Conservation (phyloP, 352 stramenopile species). For the Pythium grandisporangium region DNA sequence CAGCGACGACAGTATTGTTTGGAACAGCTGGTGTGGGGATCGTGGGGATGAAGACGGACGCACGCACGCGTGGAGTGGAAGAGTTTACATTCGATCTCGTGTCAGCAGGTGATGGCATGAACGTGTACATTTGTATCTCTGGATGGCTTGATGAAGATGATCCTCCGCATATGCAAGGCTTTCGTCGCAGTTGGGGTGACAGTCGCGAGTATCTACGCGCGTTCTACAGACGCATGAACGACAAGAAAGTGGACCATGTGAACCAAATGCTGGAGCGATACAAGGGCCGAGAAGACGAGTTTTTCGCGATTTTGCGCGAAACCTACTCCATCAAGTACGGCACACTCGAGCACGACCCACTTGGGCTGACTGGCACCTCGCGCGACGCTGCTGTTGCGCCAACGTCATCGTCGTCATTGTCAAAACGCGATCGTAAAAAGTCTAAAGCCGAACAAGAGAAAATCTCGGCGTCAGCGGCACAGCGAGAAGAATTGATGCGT, state of each 20-base stretch:
- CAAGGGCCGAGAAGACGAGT: conserved; percentile 76
- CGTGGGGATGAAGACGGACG: conserved; percentile 74
- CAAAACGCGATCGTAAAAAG: too few relatives aligned
- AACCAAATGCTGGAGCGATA: conserved; percentile 76
- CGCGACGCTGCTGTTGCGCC: conserved; percentile 1
- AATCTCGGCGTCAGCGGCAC: too few relatives aligned
- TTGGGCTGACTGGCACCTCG: conserved; percentile 26
- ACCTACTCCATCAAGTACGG: conserved; percentile 45
- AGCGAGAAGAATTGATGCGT: conserved; percentile 34
- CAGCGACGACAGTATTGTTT: conserved; percentile 71
- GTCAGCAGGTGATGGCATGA: conserved; percentile 74
- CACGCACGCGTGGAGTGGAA: conserved; percentile 58
- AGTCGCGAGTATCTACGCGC: conserved; percentile 67
- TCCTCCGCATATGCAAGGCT: conserved; percentile 31
- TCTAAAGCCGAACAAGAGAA: too few relatives aligned
- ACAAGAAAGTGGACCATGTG: conserved; percentile 71
- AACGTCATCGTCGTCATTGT: background rate
- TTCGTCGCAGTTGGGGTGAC: conserved; percentile 69
- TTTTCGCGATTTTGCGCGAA: conserved; percentile 59
- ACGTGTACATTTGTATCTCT: conserved; percentile 83
- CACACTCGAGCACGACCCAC: conserved; percentile 26
- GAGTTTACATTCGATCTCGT: conserved; percentile 80
- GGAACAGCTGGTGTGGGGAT: conserved; percentile 70
- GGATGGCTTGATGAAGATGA: conserved; percentile 81
- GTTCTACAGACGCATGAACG: conserved; percentile 60